Evolutionary conservation across 208 protist species (phyloP).

Genomic region (Acanthamoeba healyi): DNA sequence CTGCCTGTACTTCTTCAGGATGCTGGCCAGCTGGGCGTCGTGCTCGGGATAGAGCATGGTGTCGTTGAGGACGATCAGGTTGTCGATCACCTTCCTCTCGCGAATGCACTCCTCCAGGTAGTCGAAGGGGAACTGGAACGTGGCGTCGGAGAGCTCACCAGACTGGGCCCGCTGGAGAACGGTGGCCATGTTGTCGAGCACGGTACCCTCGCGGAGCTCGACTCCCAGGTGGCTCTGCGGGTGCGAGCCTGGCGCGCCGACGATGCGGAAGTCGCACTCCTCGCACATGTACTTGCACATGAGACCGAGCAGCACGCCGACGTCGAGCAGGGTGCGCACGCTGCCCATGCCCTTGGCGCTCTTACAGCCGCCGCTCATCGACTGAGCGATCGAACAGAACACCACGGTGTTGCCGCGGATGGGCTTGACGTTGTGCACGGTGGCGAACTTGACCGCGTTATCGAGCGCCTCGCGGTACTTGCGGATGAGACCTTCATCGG

Average conservation of each 20-base stretch:
- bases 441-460: conserved; percentile 90
- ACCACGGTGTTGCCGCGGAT: conserved; percentile 93
- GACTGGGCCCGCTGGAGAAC: conserved; percentile 19
- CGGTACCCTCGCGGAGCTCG: conserved; percentile 59
- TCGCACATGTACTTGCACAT: conserved; percentile 90
- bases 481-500: conserved; percentile 79
- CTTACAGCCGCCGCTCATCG: conserved; percentile 47
- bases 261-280: conserved; percentile 84
- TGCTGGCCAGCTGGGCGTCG: conserved; percentile 65
- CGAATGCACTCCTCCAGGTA: conserved; percentile 73
- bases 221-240: neutral
- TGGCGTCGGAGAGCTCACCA: conserved; percentile 11
- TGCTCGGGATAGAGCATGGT: conserved; percentile 57
- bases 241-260: conserved; percentile 64
- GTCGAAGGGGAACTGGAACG: conserved; percentile 69
- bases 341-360: conserved; percentile 44
- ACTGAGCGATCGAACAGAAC: conserved; percentile 88
- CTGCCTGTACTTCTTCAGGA: conserved; percentile 92
- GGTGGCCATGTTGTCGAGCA: conserved; percentile 80
- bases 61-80: conserved; percentile 75
- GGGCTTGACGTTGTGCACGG: conserved; percentile 93
- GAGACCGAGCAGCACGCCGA: conserved; percentile 64
- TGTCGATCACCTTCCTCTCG: conserved; percentile 74
- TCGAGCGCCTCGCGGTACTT: conserved; percentile 91
- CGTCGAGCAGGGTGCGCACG: conserved; percentile 41